phyloP scores from a whole-genome alignment of 2,329 filamentous ascomycete genomes.

The Ophiostoma ulmi region DNA sequence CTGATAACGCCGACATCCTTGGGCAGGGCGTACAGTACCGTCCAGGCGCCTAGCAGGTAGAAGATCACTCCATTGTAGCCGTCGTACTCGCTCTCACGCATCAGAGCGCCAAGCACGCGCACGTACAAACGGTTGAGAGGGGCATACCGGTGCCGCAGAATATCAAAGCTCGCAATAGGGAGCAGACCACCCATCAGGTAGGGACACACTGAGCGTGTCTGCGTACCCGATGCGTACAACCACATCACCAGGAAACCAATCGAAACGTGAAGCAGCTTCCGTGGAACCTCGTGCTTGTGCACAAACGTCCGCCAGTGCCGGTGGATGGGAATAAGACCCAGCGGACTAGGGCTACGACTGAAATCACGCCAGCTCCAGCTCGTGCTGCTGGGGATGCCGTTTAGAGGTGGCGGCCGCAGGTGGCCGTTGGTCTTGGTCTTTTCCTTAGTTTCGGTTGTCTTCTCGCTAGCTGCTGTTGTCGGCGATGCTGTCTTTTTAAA shows the following conservation, averaged over 20 bases:
- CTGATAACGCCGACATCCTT: slow-evolving; percentile 91
- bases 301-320: slow-evolving; percentile 85
- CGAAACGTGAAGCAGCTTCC: slow-evolving; percentile 88
- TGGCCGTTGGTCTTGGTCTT: slow-evolving; percentile 51
- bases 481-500: slow-evolving; percentile 30
- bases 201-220: slow-evolving; percentile 73
- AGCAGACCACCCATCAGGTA: slow-evolving; percentile 75
- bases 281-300: slow-evolving; percentile 93
- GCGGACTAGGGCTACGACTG: slow-evolving; percentile 83
- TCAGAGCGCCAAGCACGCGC: slow-evolving; percentile 74
- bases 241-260: slow-evolving; percentile 91
- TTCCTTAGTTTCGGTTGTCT: slow-evolving; percentile 31
- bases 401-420: slow-evolving; percentile 61
- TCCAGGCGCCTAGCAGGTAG: slow-evolving; percentile 87
- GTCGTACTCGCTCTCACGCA: slow-evolving; percentile 92
- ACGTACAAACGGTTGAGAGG: slow-evolving; percentile 86
- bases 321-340: slow-evolving; percentile 93
- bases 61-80: slow-evolving; percentile 97
- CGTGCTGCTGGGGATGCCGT: slow-evolving; percentile 29
- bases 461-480: background rate
- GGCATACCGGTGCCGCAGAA: slow-evolving; percentile 75
- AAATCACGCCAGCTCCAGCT: slow-evolving; percentile 81
- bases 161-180: slow-evolving; percentile 76
- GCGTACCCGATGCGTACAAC: slow-evolving; percentile 74
- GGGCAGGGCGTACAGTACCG: slow-evolving; percentile 77